Evolutionary conservation across 2,329 filamentous ascomycete genomes (phyloP).

Genomic region (Colletotrichum sidae): DNA sequence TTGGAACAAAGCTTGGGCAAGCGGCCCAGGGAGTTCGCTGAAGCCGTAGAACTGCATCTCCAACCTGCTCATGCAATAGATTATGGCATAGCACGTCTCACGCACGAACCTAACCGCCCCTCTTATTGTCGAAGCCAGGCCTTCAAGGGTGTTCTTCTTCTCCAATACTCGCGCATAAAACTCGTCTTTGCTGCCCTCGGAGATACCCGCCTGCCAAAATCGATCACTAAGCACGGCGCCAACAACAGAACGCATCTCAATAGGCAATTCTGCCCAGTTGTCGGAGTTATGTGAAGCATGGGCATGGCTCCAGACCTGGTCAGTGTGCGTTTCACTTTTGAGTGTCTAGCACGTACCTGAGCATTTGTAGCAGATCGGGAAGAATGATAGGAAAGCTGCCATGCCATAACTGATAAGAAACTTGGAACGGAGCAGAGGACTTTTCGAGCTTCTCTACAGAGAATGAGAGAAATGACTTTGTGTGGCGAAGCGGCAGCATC

Average conservation of each 20-base stretch:
- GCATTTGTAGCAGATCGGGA: slow-evolving; percentile 85
- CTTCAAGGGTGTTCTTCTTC: slow-evolving; percentile 90
- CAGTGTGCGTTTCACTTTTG: background rate
- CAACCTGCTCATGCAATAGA: slow-evolving; percentile 92
- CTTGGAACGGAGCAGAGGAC: slow-evolving; percentile 76
- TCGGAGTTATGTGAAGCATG: slow-evolving; percentile 90
- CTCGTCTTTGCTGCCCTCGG: slow-evolving; percentile 93
- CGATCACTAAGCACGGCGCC: slow-evolving; percentile 88
- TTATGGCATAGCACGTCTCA: slow-evolving; percentile 92
- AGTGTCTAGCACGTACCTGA: slow-evolving; percentile 65
- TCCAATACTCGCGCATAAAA: slow-evolving; percentile 93
- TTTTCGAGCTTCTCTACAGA: slow-evolving; percentile 91
- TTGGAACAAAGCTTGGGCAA: slow-evolving; percentile 86
- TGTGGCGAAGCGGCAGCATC: slow-evolving; percentile 83
- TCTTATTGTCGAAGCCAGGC: slow-evolving; percentile 91
- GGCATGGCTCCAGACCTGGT: slow-evolving; percentile 70
- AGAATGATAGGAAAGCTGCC: slow-evolving; percentile 84
- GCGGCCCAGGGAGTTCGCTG: slow-evolving; percentile 80
- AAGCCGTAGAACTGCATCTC: slow-evolving; percentile 94
- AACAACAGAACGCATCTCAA: slow-evolving; percentile 82
- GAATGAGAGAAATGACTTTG: slow-evolving; percentile 91
- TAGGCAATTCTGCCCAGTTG: slow-evolving; percentile 83
- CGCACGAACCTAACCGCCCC: slow-evolving; percentile 90
- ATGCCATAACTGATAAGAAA: slow-evolving; percentile 86
- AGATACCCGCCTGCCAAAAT: slow-evolving; percentile 99